phyloP scores from a whole-genome alignment of 208 protist species.

The Balamuthia mandrillaris region DNA sequence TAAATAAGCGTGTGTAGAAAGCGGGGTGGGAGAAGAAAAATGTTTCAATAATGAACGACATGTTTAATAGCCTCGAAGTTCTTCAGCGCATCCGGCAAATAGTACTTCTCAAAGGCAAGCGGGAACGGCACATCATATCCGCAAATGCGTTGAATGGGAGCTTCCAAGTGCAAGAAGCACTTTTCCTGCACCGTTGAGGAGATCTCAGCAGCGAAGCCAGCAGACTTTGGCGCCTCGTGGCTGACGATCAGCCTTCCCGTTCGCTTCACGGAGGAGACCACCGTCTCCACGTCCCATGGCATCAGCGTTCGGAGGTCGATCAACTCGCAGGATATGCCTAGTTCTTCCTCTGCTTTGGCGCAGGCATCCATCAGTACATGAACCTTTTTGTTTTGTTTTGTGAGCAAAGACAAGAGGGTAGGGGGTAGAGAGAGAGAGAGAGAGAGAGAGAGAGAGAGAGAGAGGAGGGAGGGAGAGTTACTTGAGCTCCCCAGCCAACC shows the following conservation, averaged over 20 bases:
- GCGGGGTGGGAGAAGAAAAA: neutral
- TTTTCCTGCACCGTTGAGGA: constrained; percentile 83
- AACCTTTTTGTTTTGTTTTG: no score
- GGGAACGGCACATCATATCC: constrained; percentile 94
- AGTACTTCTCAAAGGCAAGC: constrained; percentile 90
- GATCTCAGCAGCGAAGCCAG: constrained; percentile 91
- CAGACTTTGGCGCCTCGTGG: constrained; percentile 90
- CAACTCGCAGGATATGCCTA: constrained; percentile 87
- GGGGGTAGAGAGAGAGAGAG: no score
- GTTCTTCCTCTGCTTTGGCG: constrained; percentile 76
- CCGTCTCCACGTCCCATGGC: constrained; percentile 91
- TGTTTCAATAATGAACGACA: neutral
- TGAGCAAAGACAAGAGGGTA: no score
- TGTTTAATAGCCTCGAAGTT: constrained; percentile 78
- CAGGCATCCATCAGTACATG: constrained; percentile 72
- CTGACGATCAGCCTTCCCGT: constrained; percentile 72
- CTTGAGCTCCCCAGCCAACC: constrained; percentile 79
- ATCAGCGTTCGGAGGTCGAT: constrained; percentile 92
- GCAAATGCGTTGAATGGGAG: constrained; percentile 92
- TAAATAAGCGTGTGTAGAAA: no score
- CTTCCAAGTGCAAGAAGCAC: constrained; percentile 91
- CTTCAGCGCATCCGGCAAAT: constrained; percentile 90
- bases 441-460: no score
- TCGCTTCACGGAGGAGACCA: constrained; percentile 85
- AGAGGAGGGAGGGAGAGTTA: no score